Base-by-base conservation (phyloP, 2,329 filamentous ascomycete genomes). In the Lasiodiplodia sp. region DNA sequence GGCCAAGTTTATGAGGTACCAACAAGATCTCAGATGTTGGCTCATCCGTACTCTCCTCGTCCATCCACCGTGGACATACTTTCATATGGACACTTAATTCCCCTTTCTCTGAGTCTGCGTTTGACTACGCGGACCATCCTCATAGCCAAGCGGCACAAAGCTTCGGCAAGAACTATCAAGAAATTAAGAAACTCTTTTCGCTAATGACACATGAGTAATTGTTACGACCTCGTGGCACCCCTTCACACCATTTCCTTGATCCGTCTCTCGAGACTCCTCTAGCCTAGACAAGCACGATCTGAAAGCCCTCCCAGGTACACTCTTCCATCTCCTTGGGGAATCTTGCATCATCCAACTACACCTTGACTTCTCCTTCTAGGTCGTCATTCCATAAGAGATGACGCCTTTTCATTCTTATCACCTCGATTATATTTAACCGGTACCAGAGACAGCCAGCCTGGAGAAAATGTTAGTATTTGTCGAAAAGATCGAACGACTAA, bases 371-470 rank as follows among this genome's bases (percentile, higher is more conserved):
- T 31, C 44, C 11, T 28, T 25, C 23, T 7, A 8, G 23, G n/a
- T 49, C 25, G 11, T 21, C 6, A 51, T 37, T 10, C 38, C 60
- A 6, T 16, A n/a, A 16, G n/a, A 38, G n/a, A 37, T 16, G 6
- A 25, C 10, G 21, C 28, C 44, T n/a, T 47, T n/a, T 47, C 44
- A n/a, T 11, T n/a, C 21, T 18, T 18, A 47, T 47, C 44, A 21
- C 14, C 18, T 47, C 12, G 18, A 44, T 16, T 18, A 28, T 2
- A 40, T 16, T 47, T 66, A 66, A 40, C 56, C 47, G 18, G 69
- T 69, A 37, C 69, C 69, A 16, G 69, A 66, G 23, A 70, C 69
- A 47, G 69, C 69, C 56, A 70, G 52, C 62, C 69, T 70, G n/a
- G 16, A 16, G n/a, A 18, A 8, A 65, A 11, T 56, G 37, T 51